A percentile compares a stretch with the other conserved stretches of the same genome.
phyloP scores from a whole-genome alignment of 768 basidiomycete species.

The Pleurotus giganteus region DNA sequence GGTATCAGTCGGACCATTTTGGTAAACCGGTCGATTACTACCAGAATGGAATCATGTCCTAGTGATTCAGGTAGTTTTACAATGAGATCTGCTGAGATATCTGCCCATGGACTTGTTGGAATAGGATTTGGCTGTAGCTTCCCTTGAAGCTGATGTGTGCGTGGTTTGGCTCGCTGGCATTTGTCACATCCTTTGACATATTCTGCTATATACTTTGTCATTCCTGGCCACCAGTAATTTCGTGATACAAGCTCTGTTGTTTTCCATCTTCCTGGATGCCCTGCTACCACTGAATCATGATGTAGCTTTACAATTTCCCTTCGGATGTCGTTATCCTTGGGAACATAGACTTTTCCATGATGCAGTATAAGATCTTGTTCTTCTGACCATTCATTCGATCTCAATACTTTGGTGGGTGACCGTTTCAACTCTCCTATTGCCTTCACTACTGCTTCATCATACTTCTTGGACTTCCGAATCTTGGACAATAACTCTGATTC shows the following conservation, averaged over 20 bases:
- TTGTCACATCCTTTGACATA: not conserved
- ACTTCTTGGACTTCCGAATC: too few relatives aligned
- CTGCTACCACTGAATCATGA: conserved; percentile 18
- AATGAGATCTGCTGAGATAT: conserved; percentile 18
- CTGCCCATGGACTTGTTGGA: conserved; percentile 24
- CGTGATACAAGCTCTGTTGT: conserved; percentile 22
- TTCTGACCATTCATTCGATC: too few relatives aligned
- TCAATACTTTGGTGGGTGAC: too few relatives aligned
- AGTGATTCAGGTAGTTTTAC: conserved; percentile 25
- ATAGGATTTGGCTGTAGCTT: conserved; percentile 9
- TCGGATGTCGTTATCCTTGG: conserved; percentile 5
- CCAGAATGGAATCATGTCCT: conserved; percentile 32
- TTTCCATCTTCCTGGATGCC: conserved; percentile 28
- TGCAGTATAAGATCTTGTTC: conserved; percentile 8
- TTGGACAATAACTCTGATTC: too few relatives aligned
- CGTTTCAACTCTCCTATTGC: too few relatives aligned
- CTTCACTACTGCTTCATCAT: too few relatives aligned
- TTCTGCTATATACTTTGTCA: conserved; percentile 6
- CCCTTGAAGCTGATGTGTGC: not conserved
- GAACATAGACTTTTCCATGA: conserved; percentile 19
- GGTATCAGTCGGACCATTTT: conserved; percentile 22
- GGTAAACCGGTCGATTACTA: conserved; percentile 19
- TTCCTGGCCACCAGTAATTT: conserved; percentile 17
- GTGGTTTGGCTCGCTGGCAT: conserved; percentile 8
- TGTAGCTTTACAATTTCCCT: too few relatives aligned